These are phyloP conservation scores for Panus rudis DNA, from an alignment of 768 basidiomycete genomes.

Conservation along the genomic window DNA sequence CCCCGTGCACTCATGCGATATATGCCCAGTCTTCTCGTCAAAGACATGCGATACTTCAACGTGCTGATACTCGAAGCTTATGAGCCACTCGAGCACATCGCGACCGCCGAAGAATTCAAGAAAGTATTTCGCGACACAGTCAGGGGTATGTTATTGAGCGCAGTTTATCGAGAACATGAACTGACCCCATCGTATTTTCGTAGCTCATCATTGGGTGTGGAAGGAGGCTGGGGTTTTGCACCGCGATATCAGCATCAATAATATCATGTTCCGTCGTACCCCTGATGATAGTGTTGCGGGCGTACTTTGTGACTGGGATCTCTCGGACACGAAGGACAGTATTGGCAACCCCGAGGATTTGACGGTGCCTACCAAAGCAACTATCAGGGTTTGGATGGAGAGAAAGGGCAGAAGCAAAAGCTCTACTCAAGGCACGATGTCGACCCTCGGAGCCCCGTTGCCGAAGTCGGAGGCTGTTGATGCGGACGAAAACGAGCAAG, in stretches of 20 bases:
- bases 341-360: background rate
- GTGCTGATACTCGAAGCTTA: constrained; percentile 11
- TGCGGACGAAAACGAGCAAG: background rate
- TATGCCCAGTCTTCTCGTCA: too few species aligned
- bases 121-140: background rate
- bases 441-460: background rate
- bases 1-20: background rate
- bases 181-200: background rate
- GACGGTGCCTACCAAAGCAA: background rate
- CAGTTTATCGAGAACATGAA: background rate
- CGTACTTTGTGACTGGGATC: background rate
- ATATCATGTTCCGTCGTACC: background rate
- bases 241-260: background rate
- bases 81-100: background rate
- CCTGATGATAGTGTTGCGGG: background rate
- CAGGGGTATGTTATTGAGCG: background rate
- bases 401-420: background rate
- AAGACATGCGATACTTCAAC: too few species aligned
- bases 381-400: too few species aligned
- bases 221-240: background rate
- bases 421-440: background rate
- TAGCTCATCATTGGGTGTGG: background rate
- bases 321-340: background rate
- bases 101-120: background rate
- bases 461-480: background rate